Base-by-base conservation (phyloP, 148 eudicot species). In the Dysphania ambrosioides region DNA sequence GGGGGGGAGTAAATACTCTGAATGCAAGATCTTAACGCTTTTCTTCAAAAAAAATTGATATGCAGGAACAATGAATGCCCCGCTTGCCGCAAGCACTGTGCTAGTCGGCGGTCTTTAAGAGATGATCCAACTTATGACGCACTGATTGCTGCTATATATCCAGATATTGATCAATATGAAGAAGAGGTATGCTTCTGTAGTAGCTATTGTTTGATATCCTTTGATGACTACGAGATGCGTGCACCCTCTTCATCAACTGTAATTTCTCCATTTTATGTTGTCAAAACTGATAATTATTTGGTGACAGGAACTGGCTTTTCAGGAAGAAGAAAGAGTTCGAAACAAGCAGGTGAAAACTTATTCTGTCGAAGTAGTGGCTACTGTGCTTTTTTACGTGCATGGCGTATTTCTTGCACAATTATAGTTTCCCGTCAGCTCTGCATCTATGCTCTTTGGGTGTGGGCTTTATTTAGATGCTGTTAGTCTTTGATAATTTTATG, bases 31-130 rank as follows among this genome's bases (percentile, higher is more conserved):
- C 63, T 70, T 24, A 41, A 61, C 41, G 69, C 68, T 64, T 41
- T 29, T 56, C 38, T 82, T 57, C 9, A 29, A 34, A 72, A 74
- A 72, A 68, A 27, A n/a, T n/a, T 73, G 58, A 31, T 60, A 34
- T 60, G 26, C 88, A 91, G 97, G 81, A 91, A 91, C 69, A 91
- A 91, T 53, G 97, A 91, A 72, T 91, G 97, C 72, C 97, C 97
- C 35, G 91, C 97, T 80, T 91, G 97, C 77, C 93, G 97, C 61
- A 89, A 86, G 26, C 97, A 91, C 76, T 91, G 97, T 86, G 93
- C 97, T 38, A 91, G 97, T 85, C 93, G 97, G 42, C 87, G 97
- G 68, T 91, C 97, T 62, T 72, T 91, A 73, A 83, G 97, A 78
- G 97, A 91, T 77, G 97, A 91, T 81, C 91, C 97, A 42, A 91